Evolutionary conservation across 2,329 filamentous ascomycete genomes (phyloP).

Genomic region (Beauveria brongniartii): DNA sequence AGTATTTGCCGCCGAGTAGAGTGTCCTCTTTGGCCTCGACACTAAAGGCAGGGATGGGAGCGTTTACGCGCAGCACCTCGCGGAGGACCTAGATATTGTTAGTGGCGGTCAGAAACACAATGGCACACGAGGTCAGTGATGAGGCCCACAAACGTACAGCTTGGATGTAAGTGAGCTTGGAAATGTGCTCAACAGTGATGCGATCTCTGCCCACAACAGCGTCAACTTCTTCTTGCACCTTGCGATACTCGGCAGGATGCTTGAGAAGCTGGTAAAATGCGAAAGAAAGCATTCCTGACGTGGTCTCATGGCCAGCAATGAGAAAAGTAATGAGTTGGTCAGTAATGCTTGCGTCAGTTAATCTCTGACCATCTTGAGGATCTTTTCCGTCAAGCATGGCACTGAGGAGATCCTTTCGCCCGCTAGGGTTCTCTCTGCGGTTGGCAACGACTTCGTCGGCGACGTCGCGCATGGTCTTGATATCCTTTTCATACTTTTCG

Average conservation of each 20-base stretch:
- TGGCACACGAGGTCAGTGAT: not conserved
- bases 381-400: conserved; percentile 64
- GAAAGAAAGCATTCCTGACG: conserved; percentile 58
- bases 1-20: conserved; percentile 54
- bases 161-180: conserved; percentile 56
- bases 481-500: conserved; percentile 45
- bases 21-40: conserved; percentile 46
- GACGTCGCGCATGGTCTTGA: conserved; percentile 45
- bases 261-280: conserved; percentile 57
- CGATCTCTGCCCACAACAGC: conserved; percentile 49
- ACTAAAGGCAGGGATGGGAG: conserved; percentile 51
- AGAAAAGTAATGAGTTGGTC: conserved; percentile 68
- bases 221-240: conserved; percentile 62
- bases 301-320: conserved; percentile 65
- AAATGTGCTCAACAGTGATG: conserved; percentile 53
- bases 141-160: conserved; percentile 31
- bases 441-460: conserved; percentile 53
- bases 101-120: not conserved
- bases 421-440: conserved; percentile 44
- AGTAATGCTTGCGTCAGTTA: conserved; percentile 55
- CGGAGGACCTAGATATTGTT: conserved; percentile 38
- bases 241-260: conserved; percentile 49
- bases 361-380: conserved; percentile 55
- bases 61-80: conserved; percentile 56
- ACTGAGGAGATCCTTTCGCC: conserved; percentile 59